These are phyloP conservation scores for Panicum virgatum DNA, from an alignment of 202 grass and related monocot genomes.

Conservation along the genomic window DNA sequence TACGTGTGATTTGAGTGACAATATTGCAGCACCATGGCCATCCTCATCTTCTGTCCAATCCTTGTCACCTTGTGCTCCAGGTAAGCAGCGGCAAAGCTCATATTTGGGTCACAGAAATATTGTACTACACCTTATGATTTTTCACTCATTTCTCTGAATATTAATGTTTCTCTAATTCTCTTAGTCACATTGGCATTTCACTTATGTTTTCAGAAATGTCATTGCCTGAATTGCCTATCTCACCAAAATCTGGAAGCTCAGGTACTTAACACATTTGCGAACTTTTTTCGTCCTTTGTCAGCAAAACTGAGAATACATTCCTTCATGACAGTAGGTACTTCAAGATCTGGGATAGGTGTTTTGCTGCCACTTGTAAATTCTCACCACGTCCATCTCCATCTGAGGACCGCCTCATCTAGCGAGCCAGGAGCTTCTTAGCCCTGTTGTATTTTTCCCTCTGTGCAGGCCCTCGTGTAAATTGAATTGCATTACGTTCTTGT, in stretches of 20 bases:
- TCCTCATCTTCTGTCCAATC: slow-evolving; percentile 90
- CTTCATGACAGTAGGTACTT: slow-evolving; percentile 46
- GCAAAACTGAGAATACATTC: too few relatives aligned
- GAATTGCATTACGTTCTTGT: too few relatives aligned
- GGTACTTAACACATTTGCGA: slow-evolving; percentile 47
- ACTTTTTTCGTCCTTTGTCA: background rate
- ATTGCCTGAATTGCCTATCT: slow-evolving; percentile 84
- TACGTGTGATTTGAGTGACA: slow-evolving; percentile 91
- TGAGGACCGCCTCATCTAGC: slow-evolving; percentile 28
- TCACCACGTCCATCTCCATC: slow-evolving; percentile 36
- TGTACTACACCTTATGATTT: background rate
- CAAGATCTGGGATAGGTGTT: slow-evolving; percentile 49
- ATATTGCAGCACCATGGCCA: slow-evolving; percentile 96
- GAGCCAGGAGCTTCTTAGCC: slow-evolving; percentile 32
- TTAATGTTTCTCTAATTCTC: background rate
- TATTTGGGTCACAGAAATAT: slow-evolving; percentile 4
- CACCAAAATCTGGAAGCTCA: slow-evolving; percentile 57
- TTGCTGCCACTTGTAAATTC: slow-evolving; percentile 36
- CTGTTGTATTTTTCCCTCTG: slow-evolving; percentile 28
- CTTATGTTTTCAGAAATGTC: slow-evolving; percentile 84
- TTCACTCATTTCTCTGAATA: background rate
- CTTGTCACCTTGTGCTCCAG: slow-evolving; percentile 92
- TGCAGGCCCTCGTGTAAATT: too few relatives aligned
- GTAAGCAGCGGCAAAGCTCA: slow-evolving; percentile 28
- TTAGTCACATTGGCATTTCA: slow-evolving; percentile 23